phyloP scores from a whole-genome alignment of 768 basidiomycete species.

The Naematelia aurantialba region DNA sequence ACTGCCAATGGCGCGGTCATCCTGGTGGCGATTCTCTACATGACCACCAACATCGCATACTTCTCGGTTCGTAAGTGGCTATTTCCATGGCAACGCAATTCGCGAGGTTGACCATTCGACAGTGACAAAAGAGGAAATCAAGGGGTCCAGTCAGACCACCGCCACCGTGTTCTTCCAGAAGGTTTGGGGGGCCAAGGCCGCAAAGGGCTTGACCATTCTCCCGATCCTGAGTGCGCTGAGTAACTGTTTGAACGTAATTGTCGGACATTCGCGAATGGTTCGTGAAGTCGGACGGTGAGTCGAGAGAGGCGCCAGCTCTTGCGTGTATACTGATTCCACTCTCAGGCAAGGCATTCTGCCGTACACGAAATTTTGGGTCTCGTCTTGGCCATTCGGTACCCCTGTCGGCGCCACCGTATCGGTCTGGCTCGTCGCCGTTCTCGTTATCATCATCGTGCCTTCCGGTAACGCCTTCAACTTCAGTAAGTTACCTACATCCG shows the following conservation, averaged over 20 bases:
- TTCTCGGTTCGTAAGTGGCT: conserved; percentile 25
- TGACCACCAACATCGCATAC: conserved; percentile 34
- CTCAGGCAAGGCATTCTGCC: conserved; percentile 58
- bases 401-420: conserved; percentile 63
- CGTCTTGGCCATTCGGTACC: conserved; percentile 66
- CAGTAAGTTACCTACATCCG: conserved; percentile 56
- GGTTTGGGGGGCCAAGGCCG: conserved; percentile 32
- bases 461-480: conserved; percentile 74
- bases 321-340: neutral
- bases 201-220: conserved; percentile 23
- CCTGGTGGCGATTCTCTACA: conserved; percentile 31
- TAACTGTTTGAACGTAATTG: conserved; percentile 22
- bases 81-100: neutral
- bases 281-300: conserved; percentile 54
- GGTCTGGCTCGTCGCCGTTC: conserved; percentile 62
- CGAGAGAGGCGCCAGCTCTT: neutral
- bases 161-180: conserved; percentile 30
- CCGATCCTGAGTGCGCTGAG: conserved; percentile 28
- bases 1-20: conserved; percentile 23
- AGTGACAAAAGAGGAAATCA: conserved; percentile 23
- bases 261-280: conserved; percentile 55
- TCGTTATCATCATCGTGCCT: conserved; percentile 60
- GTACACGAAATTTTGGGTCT: conserved; percentile 63
- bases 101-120: neutral
- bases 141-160: conserved; percentile 15